Percentiles rank a stretch among this genome's conserved stretches.
Evolutionary conservation across 2,329 filamentous ascomycete genomes (phyloP).

Genomic region (Hymenoscyphus linearis): DNA sequence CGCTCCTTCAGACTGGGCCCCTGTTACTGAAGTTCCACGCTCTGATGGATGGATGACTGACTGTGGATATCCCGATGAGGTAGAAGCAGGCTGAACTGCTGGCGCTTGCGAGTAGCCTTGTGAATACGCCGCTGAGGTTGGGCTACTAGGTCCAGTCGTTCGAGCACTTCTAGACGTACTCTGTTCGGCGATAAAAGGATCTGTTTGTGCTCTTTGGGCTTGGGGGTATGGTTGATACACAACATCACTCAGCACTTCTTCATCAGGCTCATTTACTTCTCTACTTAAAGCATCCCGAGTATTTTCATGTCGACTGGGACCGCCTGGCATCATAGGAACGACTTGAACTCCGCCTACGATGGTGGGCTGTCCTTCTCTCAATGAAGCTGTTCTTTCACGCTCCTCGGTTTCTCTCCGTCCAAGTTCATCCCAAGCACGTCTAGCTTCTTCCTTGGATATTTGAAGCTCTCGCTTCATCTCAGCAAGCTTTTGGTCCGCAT

Average conservation of each 20-base stretch:
- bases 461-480: slow-evolving; percentile 91
- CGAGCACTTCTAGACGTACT: slow-evolving; percentile 25
- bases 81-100: slow-evolving; percentile 38
- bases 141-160: slow-evolving; percentile 13
- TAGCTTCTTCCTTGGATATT: slow-evolving; percentile 94
- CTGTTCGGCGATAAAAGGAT: slow-evolving; percentile 53
- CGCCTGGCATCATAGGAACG: slow-evolving; percentile 79
- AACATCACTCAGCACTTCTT: slow-evolving; percentile 21
- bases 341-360: slow-evolving; percentile 92
- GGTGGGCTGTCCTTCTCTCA: slow-evolving; percentile 82
- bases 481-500: slow-evolving; percentile 69
- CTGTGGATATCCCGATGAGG: slow-evolving; percentile 36
- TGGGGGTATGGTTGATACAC: slow-evolving; percentile 28
- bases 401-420: slow-evolving; percentile 91
- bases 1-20: slow-evolving; percentile 46
- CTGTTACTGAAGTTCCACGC: slow-evolving; percentile 42
- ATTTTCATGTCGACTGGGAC: slow-evolving; percentile 50
- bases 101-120: slow-evolving; percentile 39
- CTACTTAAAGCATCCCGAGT: slow-evolving; percentile 36
- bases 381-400: slow-evolving; percentile 75
- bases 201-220: slow-evolving; percentile 47
- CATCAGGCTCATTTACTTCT: slow-evolving; percentile 31
- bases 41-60: slow-evolving; percentile 27
- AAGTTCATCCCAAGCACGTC: slow-evolving; percentile 94
- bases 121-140: slow-evolving; percentile 24